Evolutionary conservation across 306 rosid species (phyloP), one percentile per base, ranked within the genome.

Genomic region (Castanea mollissima): DNA sequence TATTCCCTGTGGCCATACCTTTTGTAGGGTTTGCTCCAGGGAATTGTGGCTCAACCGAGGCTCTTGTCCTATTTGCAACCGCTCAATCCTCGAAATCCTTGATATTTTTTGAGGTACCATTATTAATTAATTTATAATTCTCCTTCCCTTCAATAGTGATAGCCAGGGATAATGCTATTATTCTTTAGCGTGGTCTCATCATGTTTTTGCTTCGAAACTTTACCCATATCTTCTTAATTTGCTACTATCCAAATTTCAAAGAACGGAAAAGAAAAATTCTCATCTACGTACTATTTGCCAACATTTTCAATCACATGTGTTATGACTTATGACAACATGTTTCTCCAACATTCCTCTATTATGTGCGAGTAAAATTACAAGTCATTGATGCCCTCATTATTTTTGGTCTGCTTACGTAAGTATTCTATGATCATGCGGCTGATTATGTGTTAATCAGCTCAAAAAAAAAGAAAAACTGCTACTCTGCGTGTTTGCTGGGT

Each of bases 1-100:
- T 76, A 96, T 96, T 23, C 99, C 99, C 71, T 96, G 99, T 76
- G 98, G 99, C 21, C 99, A 96, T 78, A 93, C 99, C 0, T 96
- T 89, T 78, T 96, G 99, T 81, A 91, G 99, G 41, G 94, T 93
- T 83, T 96, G 99, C 73, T 93, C 98, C 11, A 88, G 96, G 73
- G 99, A 96, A 88, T 72, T 96, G 82, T 96, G 98, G 99, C 5
- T 91, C 58, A 96, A 93, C 52, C 90, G 98, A 77, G 99, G 99
- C 5, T 68, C 83, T 7, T 96, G 99, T 79, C 99, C 99, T 79
- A 97, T 96, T 64, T 96, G 99, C 68, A 96, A 93, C 84, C 94
- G 98, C 83, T 87, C 91, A 79, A 90, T 93, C 81, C 87, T 93
- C 76, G 97, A 93, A 91, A 90, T 91, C 76, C 98, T 96, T 38